Evolutionary conservation across 306 rosid species (phyloP), one percentile per base, ranked within the genome.

Genomic region (Trichosanthes truncata): DNA sequence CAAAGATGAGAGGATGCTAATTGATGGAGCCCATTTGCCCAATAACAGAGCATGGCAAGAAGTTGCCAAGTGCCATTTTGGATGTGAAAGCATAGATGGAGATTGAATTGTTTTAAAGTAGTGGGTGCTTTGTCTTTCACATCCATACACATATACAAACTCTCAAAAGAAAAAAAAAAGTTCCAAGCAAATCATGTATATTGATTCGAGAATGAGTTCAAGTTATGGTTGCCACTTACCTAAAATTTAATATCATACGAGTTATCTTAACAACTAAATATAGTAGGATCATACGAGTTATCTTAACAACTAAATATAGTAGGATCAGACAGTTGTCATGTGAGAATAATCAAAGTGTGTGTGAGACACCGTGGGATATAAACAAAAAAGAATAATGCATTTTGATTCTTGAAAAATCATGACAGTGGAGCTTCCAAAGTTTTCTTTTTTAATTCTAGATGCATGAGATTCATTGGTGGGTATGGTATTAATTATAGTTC

Each of bases 21-120:
- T 74, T 15, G 18, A 31, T 31, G 78, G 78, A 74, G 20, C 78
- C 78, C 78, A 74, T 65, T 35, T 74, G 1, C 62, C 78, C 78
- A 74, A 8, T 48, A 49, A 74, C 15, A 74, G 14, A 66, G 26
- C 46, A 15, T 66, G 73, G 26, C 45, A 35, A 53, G 13, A 74
- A 25, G 13, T 48, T 46, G 77, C 77, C 77, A 72, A 72, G 76
- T 71, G 76, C 76, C 55, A n/a, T 9, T 40, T n/a, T 25, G 57
- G 59, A 72, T 72, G 77, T 46, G 59, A 72, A 23, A 25, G 23
- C 59, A 72, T 41, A 25, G 8, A 72, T 72, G 40, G 53, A 41
- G 53, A 41, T 69, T 69, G 4, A 69, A 21, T 61, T 61, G 9
- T 72, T 5, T 72, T 46, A 0, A 48, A 26, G 23, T 46, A 29